Evolutionary conservation across 805 yeast species (phyloP).

Genomic region (Metschnikowia cerradonensis): DNA sequence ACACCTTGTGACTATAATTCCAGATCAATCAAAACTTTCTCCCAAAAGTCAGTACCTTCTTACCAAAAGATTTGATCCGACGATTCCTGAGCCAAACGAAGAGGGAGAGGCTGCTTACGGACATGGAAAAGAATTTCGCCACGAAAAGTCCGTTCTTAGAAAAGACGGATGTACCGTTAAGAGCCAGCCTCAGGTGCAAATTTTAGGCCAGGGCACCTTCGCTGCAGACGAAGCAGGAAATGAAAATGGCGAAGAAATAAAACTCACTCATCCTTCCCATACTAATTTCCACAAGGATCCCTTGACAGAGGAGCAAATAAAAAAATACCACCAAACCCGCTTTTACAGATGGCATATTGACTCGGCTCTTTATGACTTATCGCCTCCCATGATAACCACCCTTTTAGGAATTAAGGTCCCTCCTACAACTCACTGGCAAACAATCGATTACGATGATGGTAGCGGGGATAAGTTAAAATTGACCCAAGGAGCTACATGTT

Average conservation of each 20-base stretch:
- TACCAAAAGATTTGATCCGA: conserved; percentile 76
- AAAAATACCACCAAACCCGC: conserved; percentile 59
- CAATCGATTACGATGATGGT: conserved; percentile 51
- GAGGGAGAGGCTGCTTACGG: conserved; percentile 61
- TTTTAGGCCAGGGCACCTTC: conserved; percentile 78
- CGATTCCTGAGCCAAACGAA: conserved; percentile 42
- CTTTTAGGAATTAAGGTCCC: conserved; percentile 81
- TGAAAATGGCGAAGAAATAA: conserved; percentile 56
- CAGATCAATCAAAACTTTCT: conserved; percentile 59
- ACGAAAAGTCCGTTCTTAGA: conserved; percentile 56
- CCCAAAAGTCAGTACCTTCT: conserved; percentile 75
- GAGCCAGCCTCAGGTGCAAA: conserved; percentile 83
- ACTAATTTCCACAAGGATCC: conserved; percentile 70
- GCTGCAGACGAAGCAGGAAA: conserved; percentile 51
- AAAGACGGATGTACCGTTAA: conserved; percentile 82
- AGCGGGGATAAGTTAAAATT: conserved; percentile 60
- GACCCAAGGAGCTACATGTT: conserved; percentile 86
- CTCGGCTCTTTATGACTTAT: conserved; percentile 78
- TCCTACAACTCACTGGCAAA: conserved; percentile 56
- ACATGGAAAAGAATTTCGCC: conserved; percentile 69
- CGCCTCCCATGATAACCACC: conserved; percentile 86
- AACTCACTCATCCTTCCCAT: conserved; percentile 80
- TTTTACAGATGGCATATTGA: conserved; percentile 95
- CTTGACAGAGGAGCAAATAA: conserved; percentile 60
- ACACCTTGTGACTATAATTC: conserved; percentile 70